Percentiles rank a stretch among this genome's conserved stretches.
These are phyloP conservation scores for Phaeosphaeriaceae sp. DNA, from an alignment of 2,329 filamentous ascomycete species.

Conservation along the genomic window DNA sequence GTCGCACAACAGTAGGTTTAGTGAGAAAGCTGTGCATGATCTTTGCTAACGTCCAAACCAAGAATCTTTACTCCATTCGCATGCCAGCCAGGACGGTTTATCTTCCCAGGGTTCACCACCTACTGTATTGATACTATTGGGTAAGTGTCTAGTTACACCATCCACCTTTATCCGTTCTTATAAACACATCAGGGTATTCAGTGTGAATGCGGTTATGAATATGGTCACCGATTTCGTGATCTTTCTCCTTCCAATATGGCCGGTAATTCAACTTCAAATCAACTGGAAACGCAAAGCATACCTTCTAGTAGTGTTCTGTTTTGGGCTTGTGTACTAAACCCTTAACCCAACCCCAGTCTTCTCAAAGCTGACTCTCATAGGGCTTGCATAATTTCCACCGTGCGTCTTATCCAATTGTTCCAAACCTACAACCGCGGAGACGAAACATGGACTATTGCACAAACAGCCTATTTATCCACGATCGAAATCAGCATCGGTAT, in stretches of 20 bases:
- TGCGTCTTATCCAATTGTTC: constrained; percentile 17
- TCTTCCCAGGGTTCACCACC: constrained; percentile 12
- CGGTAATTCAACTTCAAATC: constrained; percentile 21
- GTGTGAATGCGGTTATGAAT: constrained; percentile 19
- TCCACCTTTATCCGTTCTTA: not conserved
- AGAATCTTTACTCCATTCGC: constrained; percentile 19
- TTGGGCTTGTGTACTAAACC: constrained; percentile 19
- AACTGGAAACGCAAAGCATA: constrained; percentile 11
- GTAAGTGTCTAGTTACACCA: not conserved
- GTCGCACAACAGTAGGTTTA: constrained; percentile 17
- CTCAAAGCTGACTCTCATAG: constrained; percentile 5
- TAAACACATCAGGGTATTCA: constrained; percentile 8
- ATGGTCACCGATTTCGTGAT: constrained; percentile 24
- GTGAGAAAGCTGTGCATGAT: too few relatives aligned
- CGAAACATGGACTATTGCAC: constrained; percentile 18
- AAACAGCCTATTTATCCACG: constrained; percentile 11
- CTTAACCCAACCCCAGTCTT: not conserved
- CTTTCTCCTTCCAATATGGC: constrained; percentile 15
- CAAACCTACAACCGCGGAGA: constrained; percentile 5
- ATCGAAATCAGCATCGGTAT: constrained; percentile 25
- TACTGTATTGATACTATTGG: constrained; percentile 14
- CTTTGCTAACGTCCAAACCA: not conserved
- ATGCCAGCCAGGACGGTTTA: constrained; percentile 11
- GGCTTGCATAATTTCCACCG: constrained; percentile 20
- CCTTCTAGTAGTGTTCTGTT: constrained; percentile 18